Percentiles rank a stretch among this genome's conserved stretches.
Evolutionary conservation across 2,329 filamentous ascomycete genomes (phyloP).

Genomic region (Lasiodiplodia theobromae): DNA sequence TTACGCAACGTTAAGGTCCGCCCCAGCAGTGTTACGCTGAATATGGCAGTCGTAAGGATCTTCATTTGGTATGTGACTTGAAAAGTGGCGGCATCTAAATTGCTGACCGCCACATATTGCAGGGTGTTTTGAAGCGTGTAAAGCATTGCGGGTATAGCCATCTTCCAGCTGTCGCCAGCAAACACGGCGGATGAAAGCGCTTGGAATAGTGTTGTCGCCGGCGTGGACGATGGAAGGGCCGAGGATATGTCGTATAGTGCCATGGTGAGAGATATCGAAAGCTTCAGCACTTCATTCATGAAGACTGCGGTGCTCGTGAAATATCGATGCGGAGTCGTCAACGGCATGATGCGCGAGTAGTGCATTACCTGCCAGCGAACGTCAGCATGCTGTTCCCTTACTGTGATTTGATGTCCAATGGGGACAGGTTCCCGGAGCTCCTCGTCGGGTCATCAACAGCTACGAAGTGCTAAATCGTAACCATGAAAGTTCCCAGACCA

Average conservation of each 20-base stretch:
- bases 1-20: constrained; percentile 73
- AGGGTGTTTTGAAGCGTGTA: constrained; percentile 95
- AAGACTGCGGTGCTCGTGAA: constrained; percentile 94
- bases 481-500: not conserved
- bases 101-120: constrained; percentile 90
- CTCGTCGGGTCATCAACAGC: constrained; percentile 31
- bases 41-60: constrained; percentile 88
- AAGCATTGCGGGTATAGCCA: constrained; percentile 85
- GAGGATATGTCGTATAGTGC: constrained; percentile 86
- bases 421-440: not conserved
- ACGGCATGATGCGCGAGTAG: constrained; percentile 94
- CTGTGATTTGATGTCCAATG: not conserved
- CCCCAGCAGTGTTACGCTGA: constrained; percentile 80
- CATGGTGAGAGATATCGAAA: constrained; percentile 84
- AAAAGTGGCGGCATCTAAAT: constrained; percentile 90
- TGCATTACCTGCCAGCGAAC: constrained; percentile 75
- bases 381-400: constrained; percentile 17
- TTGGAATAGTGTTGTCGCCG: constrained; percentile 79
- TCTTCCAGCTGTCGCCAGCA: constrained; percentile 90
- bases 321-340: constrained; percentile 82
- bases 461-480: constrained; percentile 28
- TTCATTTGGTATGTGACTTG: constrained; percentile 94
- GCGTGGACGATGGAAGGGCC: constrained; percentile 77
- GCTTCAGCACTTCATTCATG: constrained; percentile 89
- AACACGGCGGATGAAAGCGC: constrained; percentile 84